A percentile compares a stretch with the other conserved stretches of the same genome.
Conservation (phyloP, 2,329 filamentous ascomycete genomes). For the Trichoderma koningiopsis region DNA sequence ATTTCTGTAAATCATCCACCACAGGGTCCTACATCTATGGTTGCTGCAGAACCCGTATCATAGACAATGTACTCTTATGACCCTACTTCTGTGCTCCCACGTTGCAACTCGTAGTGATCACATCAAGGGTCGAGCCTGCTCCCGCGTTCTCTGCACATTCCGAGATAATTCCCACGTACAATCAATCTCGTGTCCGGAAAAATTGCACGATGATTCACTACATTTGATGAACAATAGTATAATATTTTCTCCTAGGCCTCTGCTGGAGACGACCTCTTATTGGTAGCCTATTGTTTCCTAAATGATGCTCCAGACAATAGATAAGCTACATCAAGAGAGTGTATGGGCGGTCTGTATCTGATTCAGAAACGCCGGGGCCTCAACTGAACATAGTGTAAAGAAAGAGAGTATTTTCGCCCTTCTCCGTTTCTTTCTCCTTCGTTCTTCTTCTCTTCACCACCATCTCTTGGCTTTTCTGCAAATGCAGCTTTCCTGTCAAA, state of each 20-base stretch:
- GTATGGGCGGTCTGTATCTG: not conserved
- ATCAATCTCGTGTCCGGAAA: not conserved
- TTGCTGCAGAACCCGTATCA: too few relatives aligned
- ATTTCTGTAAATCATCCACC: not conserved
- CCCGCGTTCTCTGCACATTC: too few relatives aligned
- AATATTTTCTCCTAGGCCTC: not conserved
- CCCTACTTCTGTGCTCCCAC: too few relatives aligned
- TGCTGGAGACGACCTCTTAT: not conserved
- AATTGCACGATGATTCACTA: constrained; percentile 15
- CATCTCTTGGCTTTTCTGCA: not conserved
- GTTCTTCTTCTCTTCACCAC: not conserved
- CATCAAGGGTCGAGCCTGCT: too few relatives aligned
- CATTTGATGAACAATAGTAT: not conserved
- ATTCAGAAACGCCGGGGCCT: constrained; percentile 6
- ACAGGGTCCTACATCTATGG: too few relatives aligned
- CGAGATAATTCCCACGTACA: not conserved
- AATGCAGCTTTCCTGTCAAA: not conserved
- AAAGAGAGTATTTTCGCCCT: not conserved
- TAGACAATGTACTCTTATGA: too few relatives aligned
- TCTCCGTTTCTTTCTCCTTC: not conserved
- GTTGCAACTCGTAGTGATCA: too few relatives aligned
- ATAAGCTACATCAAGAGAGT: not conserved
- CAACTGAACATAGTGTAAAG: not conserved
- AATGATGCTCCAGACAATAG: constrained; percentile 6
- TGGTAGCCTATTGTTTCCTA: not conserved